These are phyloP conservation scores for Microcyclospora tardicrescens DNA, from an alignment of 2,329 filamentous ascomycete genomes.

Conservation along the genomic window DNA sequence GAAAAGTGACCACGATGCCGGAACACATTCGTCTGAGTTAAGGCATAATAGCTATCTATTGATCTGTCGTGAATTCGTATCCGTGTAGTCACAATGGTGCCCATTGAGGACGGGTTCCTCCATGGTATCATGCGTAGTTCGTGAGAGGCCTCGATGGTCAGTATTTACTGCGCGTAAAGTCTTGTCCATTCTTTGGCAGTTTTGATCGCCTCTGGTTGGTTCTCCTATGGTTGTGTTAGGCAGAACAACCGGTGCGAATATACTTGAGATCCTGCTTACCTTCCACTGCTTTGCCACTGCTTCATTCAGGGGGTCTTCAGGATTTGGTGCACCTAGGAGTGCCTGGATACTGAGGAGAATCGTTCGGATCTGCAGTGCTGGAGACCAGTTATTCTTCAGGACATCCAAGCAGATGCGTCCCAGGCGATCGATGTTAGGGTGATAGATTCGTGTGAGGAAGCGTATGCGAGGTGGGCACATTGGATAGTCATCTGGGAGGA, in stretches of 20 bases:
- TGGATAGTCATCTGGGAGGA: conserved; percentile 95
- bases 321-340: conserved; percentile 87
- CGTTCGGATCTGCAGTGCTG: conserved; percentile 91
- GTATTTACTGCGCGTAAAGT: conserved; percentile 48
- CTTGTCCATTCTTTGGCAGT: conserved; percentile 88
- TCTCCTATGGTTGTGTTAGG: conserved; percentile 41
- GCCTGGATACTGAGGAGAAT: conserved; percentile 98
- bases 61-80: neutral
- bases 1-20: neutral
- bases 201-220: conserved; percentile 81
- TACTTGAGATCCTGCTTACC: conserved; percentile 8
- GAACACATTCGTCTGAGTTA: neutral
- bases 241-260: neutral
- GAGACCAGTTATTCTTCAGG: conserved; percentile 98
- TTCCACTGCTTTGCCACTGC: conserved; percentile 98
- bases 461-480: conserved; percentile 99
- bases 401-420: conserved; percentile 96
- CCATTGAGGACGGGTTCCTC: too few relatives aligned
- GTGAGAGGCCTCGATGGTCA: neutral
- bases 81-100: neutral
- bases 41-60: neutral
- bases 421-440: conserved; percentile 96
- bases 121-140: neutral
- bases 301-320: conserved; percentile 94
- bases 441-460: conserved; percentile 97